A percentile compares a stretch with the other conserved stretches of the same genome.
Evolutionary conservation across 306 rosid species (phyloP).

Genomic region (Cucumis hystrix): DNA sequence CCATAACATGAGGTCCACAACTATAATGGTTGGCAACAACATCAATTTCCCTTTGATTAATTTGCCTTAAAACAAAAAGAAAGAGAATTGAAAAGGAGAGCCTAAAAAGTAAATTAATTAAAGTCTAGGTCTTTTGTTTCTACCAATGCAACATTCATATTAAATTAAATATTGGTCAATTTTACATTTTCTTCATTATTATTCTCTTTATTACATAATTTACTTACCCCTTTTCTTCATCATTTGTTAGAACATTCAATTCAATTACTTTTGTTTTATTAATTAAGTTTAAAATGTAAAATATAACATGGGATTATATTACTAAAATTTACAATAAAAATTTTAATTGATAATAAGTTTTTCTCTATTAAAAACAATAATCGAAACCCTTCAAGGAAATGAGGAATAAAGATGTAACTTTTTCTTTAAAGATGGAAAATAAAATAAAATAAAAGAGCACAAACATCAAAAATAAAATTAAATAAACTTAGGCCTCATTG

Average conservation of each 20-base stretch:
- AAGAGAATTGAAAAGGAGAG: not conserved
- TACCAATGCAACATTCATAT: not conserved
- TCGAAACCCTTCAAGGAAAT: too few relatives aligned
- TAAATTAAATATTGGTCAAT: not conserved
- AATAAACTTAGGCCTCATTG: not conserved
- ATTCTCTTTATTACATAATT: not conserved
- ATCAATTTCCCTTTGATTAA: not conserved
- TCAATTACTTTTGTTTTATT: too few relatives aligned
- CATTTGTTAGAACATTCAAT: not conserved
- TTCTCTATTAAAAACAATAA: too few relatives aligned
- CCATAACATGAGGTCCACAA: slow-evolving; percentile 1
- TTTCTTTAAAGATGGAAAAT: not conserved
- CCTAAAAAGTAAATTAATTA: not conserved
- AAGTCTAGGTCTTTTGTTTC: not conserved
- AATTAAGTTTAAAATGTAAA: too few relatives aligned
- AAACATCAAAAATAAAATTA: not conserved
- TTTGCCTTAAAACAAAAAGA: not conserved
- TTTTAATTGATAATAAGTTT: too few relatives aligned
- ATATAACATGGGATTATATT: too few relatives aligned
- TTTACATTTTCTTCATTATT: not conserved
- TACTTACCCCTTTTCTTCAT: not conserved
- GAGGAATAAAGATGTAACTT: not conserved
- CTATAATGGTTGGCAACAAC: not conserved
- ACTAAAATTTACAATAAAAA: too few relatives aligned
- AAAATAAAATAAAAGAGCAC: not conserved